phyloP scores from a whole-genome alignment of 2,329 filamentous ascomycete species.

The Drechslerella dactyloides region DNA sequence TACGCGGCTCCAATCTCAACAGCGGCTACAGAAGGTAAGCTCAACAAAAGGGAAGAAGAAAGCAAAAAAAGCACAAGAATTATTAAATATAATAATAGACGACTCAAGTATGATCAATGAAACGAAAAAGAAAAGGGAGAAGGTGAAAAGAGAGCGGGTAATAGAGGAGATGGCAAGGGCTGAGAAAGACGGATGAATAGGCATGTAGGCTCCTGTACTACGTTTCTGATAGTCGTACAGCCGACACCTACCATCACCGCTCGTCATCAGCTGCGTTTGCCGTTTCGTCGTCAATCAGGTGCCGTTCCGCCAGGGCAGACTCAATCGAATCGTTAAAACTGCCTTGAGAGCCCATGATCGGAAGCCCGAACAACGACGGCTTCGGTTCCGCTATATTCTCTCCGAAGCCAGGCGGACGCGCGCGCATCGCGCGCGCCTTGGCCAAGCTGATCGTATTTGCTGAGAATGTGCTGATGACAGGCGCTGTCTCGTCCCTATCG shows the following conservation, averaged over 20 bases:
- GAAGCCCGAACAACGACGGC: constrained; percentile 36
- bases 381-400: constrained; percentile 25
- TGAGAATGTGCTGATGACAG: constrained; percentile 89
- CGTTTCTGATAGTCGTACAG: not conserved
- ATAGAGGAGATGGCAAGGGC: not conserved
- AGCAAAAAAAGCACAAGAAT: not conserved
- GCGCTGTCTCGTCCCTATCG: constrained; percentile 80
- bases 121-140: constrained; percentile 19
- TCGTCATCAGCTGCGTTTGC: constrained; percentile 45
- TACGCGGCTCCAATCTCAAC: not conserved
- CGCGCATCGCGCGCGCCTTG: constrained; percentile 85
- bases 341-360: constrained; percentile 49
- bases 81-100: constrained; percentile 39
- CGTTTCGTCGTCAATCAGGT: constrained; percentile 43
- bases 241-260: constrained; percentile 14
- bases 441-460: constrained; percentile 93
- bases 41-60: constrained; percentile 2
- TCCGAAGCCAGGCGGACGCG: constrained; percentile 73
- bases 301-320: constrained; percentile 44
- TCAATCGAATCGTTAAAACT: constrained; percentile 51
- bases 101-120: constrained; percentile 47
- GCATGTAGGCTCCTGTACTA: not conserved
- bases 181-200: not conserved
- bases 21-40: constrained; percentile 16
- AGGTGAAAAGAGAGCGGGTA: not conserved